Evolutionary conservation across 768 basidiomycete genomes (phyloP).

Genomic region (Tricholoma terreum): DNA sequence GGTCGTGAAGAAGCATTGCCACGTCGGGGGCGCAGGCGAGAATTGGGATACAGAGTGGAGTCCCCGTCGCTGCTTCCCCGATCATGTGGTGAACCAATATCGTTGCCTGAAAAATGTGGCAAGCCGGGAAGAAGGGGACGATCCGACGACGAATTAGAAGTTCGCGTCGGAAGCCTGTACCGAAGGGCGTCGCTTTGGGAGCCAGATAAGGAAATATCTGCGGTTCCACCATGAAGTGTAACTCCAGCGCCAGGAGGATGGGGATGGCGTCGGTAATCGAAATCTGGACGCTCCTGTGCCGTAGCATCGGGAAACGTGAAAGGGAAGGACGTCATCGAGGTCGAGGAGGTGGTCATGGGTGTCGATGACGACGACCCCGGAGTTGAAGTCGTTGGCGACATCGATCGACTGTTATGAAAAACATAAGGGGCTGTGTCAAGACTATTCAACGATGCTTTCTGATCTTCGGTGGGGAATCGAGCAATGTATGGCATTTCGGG

Average conservation of each 20-base stretch:
- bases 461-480: constrained; percentile 45
- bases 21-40: constrained; percentile 48
- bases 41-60: constrained; percentile 37
- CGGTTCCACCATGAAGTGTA: constrained; percentile 69
- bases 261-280: constrained; percentile 62
- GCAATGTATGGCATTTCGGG: constrained; percentile 28
- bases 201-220: constrained; percentile 60
- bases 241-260: constrained; percentile 55
- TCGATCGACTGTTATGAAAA: constrained; percentile 65
- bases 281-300: constrained; percentile 57
- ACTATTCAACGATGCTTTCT: constrained; percentile 49
- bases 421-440: constrained; percentile 57
- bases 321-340: constrained; percentile 64
- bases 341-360: constrained; percentile 56
- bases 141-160: constrained; percentile 47
- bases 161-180: constrained; percentile 52
- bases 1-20: constrained; percentile 41
- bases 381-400: constrained; percentile 66
- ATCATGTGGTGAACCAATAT: constrained; percentile 50
- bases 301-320: constrained; percentile 61
- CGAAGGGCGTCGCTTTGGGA: constrained; percentile 55
- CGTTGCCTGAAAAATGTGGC: constrained; percentile 48
- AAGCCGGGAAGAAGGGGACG: constrained; percentile 45
- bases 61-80: constrained; percentile 58
- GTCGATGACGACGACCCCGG: constrained; percentile 59